Evolutionary conservation across 2,329 filamentous ascomycete species (phyloP).

Genomic region (Fusarium fujikuroi): DNA sequence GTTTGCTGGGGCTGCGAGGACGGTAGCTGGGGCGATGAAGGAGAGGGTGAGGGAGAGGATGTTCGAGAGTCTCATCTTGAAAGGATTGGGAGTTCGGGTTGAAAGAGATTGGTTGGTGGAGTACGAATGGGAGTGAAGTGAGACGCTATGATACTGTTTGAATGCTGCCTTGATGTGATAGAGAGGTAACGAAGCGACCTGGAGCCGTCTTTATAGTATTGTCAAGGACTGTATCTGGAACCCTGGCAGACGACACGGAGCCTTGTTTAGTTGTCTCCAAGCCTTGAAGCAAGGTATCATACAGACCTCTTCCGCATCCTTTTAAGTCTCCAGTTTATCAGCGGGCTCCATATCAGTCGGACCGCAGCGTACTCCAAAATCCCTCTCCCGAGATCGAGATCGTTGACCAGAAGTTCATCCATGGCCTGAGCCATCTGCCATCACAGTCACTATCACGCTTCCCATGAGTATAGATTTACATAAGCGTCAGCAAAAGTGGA

Average conservation of each 20-base stretch:
- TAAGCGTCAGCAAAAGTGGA: neutral
- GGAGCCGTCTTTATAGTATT: neutral
- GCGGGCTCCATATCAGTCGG: fast-evolving
- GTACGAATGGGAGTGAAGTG: fast-evolving
- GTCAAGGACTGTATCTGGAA: fast-evolving
- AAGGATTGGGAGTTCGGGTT: neutral
- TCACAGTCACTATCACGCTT: neutral
- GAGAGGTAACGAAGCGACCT: fast-evolving
- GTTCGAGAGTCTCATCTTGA: neutral
- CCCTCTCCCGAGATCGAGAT: neutral
- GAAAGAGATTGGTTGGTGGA: neutral
- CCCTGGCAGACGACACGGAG: fast-evolving
- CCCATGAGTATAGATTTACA: neutral
- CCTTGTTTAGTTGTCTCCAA: neutral
- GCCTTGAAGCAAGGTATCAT: fast-evolving
- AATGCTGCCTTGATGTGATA: neutral
- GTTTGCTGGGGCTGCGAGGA: neutral
- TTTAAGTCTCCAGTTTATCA: too few relatives aligned
- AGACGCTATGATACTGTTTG: neutral
- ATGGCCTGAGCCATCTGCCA: neutral
- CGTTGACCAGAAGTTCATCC: neutral
- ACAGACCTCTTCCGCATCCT: fast-evolving
- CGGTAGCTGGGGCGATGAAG: fast-evolving
- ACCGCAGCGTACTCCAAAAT: fast-evolving
- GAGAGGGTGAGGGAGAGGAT: neutral